Base-by-base conservation (phyloP, 83 land plant genomes). In the Picea engelmannii region DNA sequence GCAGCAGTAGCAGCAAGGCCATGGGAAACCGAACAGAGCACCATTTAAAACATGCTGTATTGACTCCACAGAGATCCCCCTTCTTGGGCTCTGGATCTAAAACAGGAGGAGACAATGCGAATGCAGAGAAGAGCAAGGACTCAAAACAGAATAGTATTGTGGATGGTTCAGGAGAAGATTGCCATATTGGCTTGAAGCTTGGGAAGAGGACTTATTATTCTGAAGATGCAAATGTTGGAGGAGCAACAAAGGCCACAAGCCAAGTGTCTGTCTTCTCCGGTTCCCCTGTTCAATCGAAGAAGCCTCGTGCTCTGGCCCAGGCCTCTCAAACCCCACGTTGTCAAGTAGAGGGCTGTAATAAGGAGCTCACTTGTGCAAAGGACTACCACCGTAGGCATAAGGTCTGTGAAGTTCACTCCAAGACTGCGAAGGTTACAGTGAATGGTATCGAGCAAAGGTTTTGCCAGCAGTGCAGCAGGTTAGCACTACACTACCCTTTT, bases 401-500 rank as follows among this genome's bases (percentile, higher is more conserved):
- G 80, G 91, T 91, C 2, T 91, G 93, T 84, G 82, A 78, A 5
- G 35, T 76, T 71, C 93, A 91, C 40, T 89, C 91, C 23, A 89
- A 89, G 82, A 62, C 88, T 62, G 69, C 89, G 7, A 83, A 58
- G 75, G 91, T 87, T 71, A 81, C 85, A 77, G 93, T 91, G 49
- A 81, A 84, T 55, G 88, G 91, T 18, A 42, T 82, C 52, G 85
- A 91, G 77, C 91, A 89, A 78, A 82, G 93, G 74, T 91, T 91
- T 79, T 91, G 93, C 81, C 93, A 91, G 84, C 93, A 91, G 83
- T 89, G 93, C 52, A 91, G 93, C 89, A 89, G 93, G 93, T 91
- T 55, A 55, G 59, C 59, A 55, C 16, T 12, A 13, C 59, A 55
- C 59, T 12, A 55, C 59, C 59, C 16, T 55, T 55, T 55, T 55